Evolutionary conservation across 2,329 filamentous ascomycete species (phyloP).

Genomic region (Incumbomyces delicatus): DNA sequence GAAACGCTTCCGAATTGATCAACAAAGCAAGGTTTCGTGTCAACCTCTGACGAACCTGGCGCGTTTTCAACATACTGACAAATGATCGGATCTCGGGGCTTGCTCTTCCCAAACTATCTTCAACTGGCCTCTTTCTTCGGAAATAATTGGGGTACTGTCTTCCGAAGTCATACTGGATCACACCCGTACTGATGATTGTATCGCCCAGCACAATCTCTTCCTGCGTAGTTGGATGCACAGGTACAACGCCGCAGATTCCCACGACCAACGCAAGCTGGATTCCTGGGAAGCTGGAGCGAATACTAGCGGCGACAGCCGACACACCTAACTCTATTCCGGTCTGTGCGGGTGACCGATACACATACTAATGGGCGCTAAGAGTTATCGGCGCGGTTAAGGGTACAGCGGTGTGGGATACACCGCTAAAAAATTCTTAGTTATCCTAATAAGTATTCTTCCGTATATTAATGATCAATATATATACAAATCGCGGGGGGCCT

Average conservation of each 20-base stretch:
- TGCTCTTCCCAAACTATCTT: slow-evolving; percentile 23
- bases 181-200: slow-evolving; percentile 21
- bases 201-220: slow-evolving; percentile 24
- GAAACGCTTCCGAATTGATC: too few relatives aligned
- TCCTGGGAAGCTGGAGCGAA: slow-evolving; percentile 27
- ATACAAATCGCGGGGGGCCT: too few relatives aligned
- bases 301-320: slow-evolving; percentile 10
- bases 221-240: slow-evolving; percentile 19
- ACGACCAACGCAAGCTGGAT: slow-evolving; percentile 29
- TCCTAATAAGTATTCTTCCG: too few relatives aligned
- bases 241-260: slow-evolving; percentile 35
- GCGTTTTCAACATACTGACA: slow-evolving; percentile 14
- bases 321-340: too few relatives aligned
- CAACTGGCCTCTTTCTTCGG: slow-evolving; percentile 19
- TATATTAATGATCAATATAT: too few relatives aligned
- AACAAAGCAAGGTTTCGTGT: too few relatives aligned
- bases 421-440: too few relatives aligned
- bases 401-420: too few relatives aligned
- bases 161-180: slow-evolving; percentile 23
- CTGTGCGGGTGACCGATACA: too few relatives aligned
- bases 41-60: too few relatives aligned
- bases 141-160: slow-evolving; percentile 17
- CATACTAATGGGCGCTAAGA: too few relatives aligned
- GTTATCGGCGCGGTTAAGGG: too few relatives aligned
- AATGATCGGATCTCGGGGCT: slow-evolving; percentile 24